These are phyloP conservation scores for Streptanthus diversifolius DNA, from an alignment of 345 rosid genomes.

Conservation along the genomic window DNA sequence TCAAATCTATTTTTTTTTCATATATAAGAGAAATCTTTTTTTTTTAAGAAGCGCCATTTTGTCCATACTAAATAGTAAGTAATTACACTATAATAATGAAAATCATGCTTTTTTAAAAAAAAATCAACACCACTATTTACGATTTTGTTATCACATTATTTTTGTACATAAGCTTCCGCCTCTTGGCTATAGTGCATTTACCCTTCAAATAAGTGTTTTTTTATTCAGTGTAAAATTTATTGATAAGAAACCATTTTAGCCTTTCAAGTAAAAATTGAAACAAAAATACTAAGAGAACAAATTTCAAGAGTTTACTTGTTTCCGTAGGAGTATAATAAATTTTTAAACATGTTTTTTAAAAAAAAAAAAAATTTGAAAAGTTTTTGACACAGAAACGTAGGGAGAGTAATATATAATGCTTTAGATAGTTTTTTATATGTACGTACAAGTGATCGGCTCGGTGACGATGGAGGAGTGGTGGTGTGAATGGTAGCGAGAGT, in stretches of 20 bases:
- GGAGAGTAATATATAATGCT: not conserved
- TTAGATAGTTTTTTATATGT: not conserved
- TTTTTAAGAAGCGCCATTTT: not conserved
- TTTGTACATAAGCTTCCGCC: not conserved
- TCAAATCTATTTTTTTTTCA: not conserved
- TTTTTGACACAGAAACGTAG: not conserved
- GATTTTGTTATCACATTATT: not conserved
- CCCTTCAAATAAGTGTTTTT: not conserved
- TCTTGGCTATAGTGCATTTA: not conserved
- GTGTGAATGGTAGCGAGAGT: conserved; percentile 81
- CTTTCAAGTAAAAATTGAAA: not conserved
- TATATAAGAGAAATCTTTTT: not conserved
- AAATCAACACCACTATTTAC: not conserved
- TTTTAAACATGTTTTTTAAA: not conserved
- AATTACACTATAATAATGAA: no score
- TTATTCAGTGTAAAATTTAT: not conserved
- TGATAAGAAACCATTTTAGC: not conserved
- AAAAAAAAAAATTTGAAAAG: not conserved
- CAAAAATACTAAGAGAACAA: not conserved
- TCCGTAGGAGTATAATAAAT: not conserved
- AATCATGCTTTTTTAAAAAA: not conserved
- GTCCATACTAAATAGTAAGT: not conserved
- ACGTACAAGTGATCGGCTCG: conserved; percentile 59
- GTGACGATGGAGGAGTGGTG: conserved; percentile 77
- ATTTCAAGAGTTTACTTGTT: not conserved